phyloP scores from a whole-genome alignment of 1,284 basidiomycete species.

The Heterobasidion irregulare region DNA sequence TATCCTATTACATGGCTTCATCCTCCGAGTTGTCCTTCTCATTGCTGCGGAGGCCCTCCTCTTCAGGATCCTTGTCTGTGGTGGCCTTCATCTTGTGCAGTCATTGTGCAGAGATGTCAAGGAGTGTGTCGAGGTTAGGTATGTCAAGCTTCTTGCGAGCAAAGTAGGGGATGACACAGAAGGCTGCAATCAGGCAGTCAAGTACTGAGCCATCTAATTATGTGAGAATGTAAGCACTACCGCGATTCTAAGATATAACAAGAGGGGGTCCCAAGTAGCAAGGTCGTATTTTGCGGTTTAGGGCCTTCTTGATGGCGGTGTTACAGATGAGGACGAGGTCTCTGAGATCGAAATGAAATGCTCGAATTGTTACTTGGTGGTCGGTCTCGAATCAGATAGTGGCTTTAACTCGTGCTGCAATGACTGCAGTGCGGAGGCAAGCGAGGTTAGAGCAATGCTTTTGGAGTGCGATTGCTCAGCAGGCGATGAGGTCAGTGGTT shows the following conservation, averaged over 20 bases:
- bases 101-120: no score
- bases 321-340: conserved; percentile 20
- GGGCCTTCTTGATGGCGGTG: conserved; percentile 14
- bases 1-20: no score
- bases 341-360: conserved; percentile 13
- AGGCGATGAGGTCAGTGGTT: conserved; percentile 16
- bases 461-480: background rate
- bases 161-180: conserved; percentile 11
- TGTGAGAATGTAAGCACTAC: conserved; percentile 21
- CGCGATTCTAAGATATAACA: conserved; percentile 15
- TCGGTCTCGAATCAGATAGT: conserved; percentile 5
- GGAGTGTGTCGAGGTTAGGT: no score
- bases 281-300: conserved; percentile 19
- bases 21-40: no score
- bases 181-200: conserved; percentile 18
- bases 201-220: conserved; percentile 22
- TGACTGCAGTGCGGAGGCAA: background rate
- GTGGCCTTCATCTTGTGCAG: no score
- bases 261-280: conserved; percentile 23
- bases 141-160: background rate
- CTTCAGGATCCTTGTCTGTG: no score
- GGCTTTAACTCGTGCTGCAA: background rate
- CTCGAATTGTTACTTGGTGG: conserved; percentile 1
- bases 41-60: no score
- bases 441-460: background rate